These are phyloP conservation scores for Pleurotus sapidus DNA, from an alignment of 768 basidiomycete genomes.

Conservation along the genomic window DNA sequence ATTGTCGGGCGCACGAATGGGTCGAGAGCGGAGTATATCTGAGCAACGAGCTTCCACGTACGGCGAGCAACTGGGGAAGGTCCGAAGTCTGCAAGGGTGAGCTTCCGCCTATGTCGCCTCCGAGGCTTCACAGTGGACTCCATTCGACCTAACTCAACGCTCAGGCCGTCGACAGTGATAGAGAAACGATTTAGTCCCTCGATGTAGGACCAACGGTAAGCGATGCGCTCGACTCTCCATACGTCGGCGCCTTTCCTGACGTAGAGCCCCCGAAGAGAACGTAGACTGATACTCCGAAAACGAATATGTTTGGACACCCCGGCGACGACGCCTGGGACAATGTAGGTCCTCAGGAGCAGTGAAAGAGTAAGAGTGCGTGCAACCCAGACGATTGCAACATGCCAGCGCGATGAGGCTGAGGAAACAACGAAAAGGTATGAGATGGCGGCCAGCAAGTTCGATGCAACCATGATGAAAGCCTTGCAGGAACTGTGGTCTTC, in stretches of 20 bases:
- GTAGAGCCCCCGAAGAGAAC: constrained; percentile 77
- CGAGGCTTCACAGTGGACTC: constrained; percentile 20
- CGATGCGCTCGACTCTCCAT: constrained; percentile 68
- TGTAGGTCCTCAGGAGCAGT: constrained; percentile 60
- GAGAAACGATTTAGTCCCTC: constrained; percentile 55
- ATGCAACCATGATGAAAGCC: not conserved
- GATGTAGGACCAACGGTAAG: constrained; percentile 51
- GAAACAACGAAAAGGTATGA: not conserved
- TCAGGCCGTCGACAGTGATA: constrained; percentile 60
- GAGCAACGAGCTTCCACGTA: constrained; percentile 35
- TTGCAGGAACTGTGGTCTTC: not conserved
- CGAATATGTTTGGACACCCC: constrained; percentile 62
- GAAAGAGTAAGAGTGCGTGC: constrained; percentile 51
- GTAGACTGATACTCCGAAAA: constrained; percentile 69
- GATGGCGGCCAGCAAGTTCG: not conserved
- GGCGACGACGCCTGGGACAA: constrained; percentile 62
- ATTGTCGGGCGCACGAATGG: constrained; percentile 61
- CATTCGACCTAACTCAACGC: constrained; percentile 43
- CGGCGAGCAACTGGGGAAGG: constrained; percentile 41
- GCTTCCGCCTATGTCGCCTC: constrained; percentile 35
- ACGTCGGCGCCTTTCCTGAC: constrained; percentile 52
- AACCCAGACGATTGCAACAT: constrained; percentile 44
- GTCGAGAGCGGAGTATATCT: constrained; percentile 45
- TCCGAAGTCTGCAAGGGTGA: constrained; percentile 46
- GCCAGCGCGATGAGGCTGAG: constrained; percentile 26